Percentiles rank a stretch among this genome's conserved stretches.
phyloP scores from a whole-genome alignment of 192 early-diverging fungal species.

The Lunasporangiospora selenospora region DNA sequence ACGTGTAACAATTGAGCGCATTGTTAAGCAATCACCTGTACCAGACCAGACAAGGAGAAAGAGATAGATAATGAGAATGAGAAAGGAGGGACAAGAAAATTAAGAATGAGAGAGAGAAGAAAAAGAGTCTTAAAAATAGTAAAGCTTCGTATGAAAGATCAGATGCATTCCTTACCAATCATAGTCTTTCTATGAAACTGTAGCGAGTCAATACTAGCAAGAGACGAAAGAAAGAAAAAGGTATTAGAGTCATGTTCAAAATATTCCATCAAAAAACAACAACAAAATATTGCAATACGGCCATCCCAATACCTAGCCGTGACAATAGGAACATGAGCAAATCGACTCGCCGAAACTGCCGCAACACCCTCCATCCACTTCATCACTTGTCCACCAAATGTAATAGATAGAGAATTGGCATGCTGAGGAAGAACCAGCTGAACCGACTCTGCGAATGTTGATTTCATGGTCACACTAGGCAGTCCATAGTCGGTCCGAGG shows the following conservation, averaged over 20 bases:
- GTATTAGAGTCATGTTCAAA: neutral
- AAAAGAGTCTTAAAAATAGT: neutral
- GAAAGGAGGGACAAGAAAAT: too few species aligned
- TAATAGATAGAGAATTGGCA: constrained; percentile 69
- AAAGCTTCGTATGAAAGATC: constrained; percentile 6
- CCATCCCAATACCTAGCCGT: constrained; percentile 57
- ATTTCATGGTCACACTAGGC: constrained; percentile 36
- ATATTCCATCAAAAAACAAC: neutral
- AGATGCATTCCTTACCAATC: constrained; percentile 38
- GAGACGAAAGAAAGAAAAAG: neutral
- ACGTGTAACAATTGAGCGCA: constrained; percentile 60
- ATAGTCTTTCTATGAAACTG: constrained; percentile 61
- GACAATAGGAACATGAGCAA: constrained; percentile 58
- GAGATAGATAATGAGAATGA: too few species aligned
- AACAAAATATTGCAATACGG: neutral
- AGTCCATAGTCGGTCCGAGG: constrained; percentile 8
- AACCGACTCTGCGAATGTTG: constrained; percentile 65
- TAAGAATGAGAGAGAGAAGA: neutral
- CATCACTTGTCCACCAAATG: constrained; percentile 78
- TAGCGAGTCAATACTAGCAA: constrained; percentile 59
- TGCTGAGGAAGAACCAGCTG: constrained; percentile 78
- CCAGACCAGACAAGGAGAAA: constrained; percentile 1
- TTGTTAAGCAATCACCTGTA: constrained; percentile 54
- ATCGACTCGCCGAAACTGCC: constrained; percentile 62
- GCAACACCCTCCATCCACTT: constrained; percentile 74